These are phyloP conservation scores for Caloboletus firmus DNA, from an alignment of 1,284 basidiomycete genomes.

Conservation along the genomic window DNA sequence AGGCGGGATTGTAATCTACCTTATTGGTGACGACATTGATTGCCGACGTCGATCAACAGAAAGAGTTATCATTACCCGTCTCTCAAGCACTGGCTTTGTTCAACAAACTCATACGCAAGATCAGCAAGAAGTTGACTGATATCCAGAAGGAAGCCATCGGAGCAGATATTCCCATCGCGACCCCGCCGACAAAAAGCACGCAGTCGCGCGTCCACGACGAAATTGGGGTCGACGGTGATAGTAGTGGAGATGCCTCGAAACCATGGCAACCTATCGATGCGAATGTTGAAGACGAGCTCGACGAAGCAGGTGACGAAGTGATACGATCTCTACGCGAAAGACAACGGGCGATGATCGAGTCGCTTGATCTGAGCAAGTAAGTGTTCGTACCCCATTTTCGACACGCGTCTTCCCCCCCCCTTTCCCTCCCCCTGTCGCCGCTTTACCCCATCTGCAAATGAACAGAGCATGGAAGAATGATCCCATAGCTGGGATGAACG, in stretches of 20 bases:
- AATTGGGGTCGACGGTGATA: constrained; percentile 19
- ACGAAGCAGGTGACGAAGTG: constrained; percentile 66
- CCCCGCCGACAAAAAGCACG: constrained; percentile 16
- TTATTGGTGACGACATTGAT: constrained; percentile 3
- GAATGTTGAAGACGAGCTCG: constrained; percentile 63
- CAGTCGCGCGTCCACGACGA: constrained; percentile 7
- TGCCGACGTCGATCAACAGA: constrained; percentile 38
- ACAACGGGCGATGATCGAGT: constrained; percentile 83
- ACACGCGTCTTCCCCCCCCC: not conserved
- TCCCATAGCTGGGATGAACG: not conserved
- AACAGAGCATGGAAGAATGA: not conserved
- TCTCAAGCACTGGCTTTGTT: constrained; percentile 91
- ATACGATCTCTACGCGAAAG: constrained; percentile 55
- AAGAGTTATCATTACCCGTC: constrained; percentile 80
- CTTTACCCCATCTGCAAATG: constrained; percentile 1
- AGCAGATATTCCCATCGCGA: constrained; percentile 47
- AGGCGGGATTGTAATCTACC: constrained; percentile 17
- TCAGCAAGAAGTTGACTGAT: constrained; percentile 77
- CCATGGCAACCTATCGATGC: constrained; percentile 55
- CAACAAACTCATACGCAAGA: constrained; percentile 86
- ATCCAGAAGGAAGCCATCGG: constrained; percentile 80
- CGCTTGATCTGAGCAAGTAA: constrained; percentile 83
- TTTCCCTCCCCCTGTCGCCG: constrained; percentile 11
- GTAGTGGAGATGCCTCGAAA: constrained; percentile 13
- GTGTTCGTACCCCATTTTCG: constrained; percentile 33